These are phyloP conservation scores for Fonsecaea nubica DNA, from an alignment of 2,329 filamentous ascomycete genomes.

Conservation along the genomic window DNA sequence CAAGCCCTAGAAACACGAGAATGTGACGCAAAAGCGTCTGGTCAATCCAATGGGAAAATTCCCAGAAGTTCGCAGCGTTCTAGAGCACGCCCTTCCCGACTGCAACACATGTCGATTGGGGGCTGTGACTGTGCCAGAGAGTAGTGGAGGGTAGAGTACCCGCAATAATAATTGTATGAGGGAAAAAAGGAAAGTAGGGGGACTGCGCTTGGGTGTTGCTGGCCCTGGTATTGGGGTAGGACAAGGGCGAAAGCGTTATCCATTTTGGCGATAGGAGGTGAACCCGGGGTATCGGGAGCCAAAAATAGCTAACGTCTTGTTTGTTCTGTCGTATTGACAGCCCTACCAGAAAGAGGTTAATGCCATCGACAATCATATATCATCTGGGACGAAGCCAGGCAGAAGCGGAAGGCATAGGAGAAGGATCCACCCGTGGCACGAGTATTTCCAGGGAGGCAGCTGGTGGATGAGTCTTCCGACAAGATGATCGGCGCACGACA, in stretches of 20 bases:
- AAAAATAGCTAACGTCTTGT: constrained; percentile 25
- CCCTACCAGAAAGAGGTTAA: constrained; percentile 17
- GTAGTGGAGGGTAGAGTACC: constrained; percentile 19
- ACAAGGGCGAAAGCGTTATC: constrained; percentile 8
- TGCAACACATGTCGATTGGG: constrained; percentile 10
- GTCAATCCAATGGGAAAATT: constrained; percentile 23
- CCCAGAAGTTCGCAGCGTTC: neutral
- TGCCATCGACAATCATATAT: constrained; percentile 16
- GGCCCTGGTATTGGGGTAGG: constrained; percentile 7
- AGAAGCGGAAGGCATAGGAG: constrained; percentile 28
- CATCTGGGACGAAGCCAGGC: constrained; percentile 26
- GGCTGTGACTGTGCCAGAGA: constrained; percentile 2
- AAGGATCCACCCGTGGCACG: constrained; percentile 30
- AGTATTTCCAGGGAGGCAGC: constrained; percentile 26
- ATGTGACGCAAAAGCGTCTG: constrained; percentile 30
- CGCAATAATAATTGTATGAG: constrained; percentile 10
- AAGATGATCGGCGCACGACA: constrained; percentile 8
- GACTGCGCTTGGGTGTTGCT: neutral
- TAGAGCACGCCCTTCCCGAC: constrained; percentile 20
- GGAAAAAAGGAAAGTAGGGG: constrained; percentile 15
- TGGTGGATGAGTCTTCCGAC: constrained; percentile 15
- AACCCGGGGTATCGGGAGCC: constrained; percentile 12
- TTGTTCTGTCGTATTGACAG: constrained; percentile 16
- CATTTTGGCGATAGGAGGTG: constrained; percentile 10
- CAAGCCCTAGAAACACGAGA: constrained; percentile 21